Evolutionary conservation across 257 asterid species (phyloP).

Genomic region (Scutellaria barbata): DNA sequence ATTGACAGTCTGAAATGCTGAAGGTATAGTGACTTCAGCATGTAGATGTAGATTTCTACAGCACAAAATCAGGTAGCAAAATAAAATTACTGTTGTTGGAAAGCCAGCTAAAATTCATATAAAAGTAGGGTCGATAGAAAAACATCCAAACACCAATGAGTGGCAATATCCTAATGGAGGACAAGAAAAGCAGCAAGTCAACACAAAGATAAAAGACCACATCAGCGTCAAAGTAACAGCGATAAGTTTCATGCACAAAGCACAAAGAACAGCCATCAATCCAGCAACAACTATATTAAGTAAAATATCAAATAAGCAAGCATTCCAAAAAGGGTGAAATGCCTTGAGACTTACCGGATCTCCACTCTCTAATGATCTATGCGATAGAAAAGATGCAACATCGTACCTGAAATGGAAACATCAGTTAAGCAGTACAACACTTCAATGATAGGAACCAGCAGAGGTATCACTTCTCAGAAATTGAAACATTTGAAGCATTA

Average conservation of each 20-base stretch:
- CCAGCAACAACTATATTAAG: slow-evolving; percentile 21
- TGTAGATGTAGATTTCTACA: slow-evolving; percentile 8
- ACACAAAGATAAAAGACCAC: neutral
- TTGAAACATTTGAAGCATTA: slow-evolving; percentile 16
- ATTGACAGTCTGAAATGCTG: slow-evolving; percentile 13
- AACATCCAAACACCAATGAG: neutral
- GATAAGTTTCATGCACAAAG: neutral
- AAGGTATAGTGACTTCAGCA: neutral
- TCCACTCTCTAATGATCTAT: slow-evolving; percentile 70
- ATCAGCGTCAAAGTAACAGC: slow-evolving; percentile 16
- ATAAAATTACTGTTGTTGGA: neutral
- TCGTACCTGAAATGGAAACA: slow-evolving; percentile 64
- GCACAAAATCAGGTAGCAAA: slow-evolving; percentile 21
- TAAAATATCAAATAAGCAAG: slow-evolving; percentile 25
- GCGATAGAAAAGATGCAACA: slow-evolving; percentile 71
- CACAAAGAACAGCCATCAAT: slow-evolving; percentile 25
- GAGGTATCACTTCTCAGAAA: neutral
- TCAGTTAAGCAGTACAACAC: slow-evolving; percentile 13
- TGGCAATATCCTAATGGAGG: neutral
- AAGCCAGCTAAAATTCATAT: slow-evolving; percentile 2
- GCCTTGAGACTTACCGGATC: slow-evolving; percentile 76
- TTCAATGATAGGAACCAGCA: slow-evolving; percentile 21
- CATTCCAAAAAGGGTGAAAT: slow-evolving; percentile 28
- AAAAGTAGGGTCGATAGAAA: slow-evolving; percentile 10
- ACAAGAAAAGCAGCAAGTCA: slow-evolving; percentile 4